Base-by-base conservation (phyloP, 202 grass and related monocot genomes). In the Sporobolus alterniflorus region DNA sequence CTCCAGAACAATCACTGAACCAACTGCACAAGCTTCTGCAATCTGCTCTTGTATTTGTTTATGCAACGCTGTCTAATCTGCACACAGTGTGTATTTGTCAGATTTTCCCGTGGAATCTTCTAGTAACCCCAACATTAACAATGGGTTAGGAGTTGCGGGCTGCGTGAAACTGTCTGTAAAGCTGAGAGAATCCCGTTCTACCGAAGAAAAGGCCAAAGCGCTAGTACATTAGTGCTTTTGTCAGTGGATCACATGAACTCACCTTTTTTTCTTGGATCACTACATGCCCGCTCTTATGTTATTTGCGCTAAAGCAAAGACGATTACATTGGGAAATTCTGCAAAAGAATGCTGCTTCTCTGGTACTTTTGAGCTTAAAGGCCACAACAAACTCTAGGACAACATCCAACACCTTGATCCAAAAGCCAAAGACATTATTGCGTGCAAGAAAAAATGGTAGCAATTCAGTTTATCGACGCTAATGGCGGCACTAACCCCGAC, bases 241-340 rank as follows among this genome's bases (percentile, higher is more conserved):
- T 71, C 74, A 71, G 67, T 64, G 41, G 15, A 63, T 54, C 74
- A 77, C 67, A 25, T 80, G 76, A 66, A 20, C 28, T 63, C 67
- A n/a, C 24, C 21, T 4, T 85, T 4, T 85, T 64, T 71, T 51
- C 67, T 69, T 52, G 73, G 73, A 55, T 78, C 83, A 33, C 32
- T 63, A 72, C 42, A 78, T 64, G 71, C 18, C 52, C 78, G 17
- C 24, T 59, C 76, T 74, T 67, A 43, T 66, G 47, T 56, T 33
- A 56, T 79, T 78, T 78, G 62, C 56, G 9, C 55, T 42, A 72
- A 79, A 85, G 57, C 67, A 64, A 72, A 52, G 57, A 33, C 42
- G 36, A 56, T 50, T 9, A 22, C 13, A 73, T 41, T 21, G 15
- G 52, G 67, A 29, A 75, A 21, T 67, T 83, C 61, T 24, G 13